A percentile compares a stretch with the other conserved stretches of the same genome.
phyloP scores from a whole-genome alignment of 2,329 filamentous ascomycete genomes.

The Corinectria fuckeliana region DNA sequence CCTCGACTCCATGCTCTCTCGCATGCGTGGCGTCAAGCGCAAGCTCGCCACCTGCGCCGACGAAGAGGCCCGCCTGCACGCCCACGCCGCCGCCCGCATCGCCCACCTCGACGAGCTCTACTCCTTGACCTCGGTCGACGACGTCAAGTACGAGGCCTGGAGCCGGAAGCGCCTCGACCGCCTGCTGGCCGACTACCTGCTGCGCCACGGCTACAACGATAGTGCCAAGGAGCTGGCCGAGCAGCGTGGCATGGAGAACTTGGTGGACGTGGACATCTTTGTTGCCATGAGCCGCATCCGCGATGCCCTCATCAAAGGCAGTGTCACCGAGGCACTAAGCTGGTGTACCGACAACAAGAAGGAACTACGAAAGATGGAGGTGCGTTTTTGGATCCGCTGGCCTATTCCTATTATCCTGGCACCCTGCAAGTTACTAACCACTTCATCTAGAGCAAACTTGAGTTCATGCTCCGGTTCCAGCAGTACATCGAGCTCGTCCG shows the following conservation, averaged over 20 bases:
- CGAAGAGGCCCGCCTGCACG: constrained; percentile 80
- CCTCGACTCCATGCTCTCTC: constrained; percentile 83
- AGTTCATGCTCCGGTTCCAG: constrained; percentile 92
- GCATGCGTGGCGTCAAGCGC: constrained; percentile 85
- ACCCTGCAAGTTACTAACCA: constrained; percentile 2
- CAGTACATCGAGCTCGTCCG: constrained; percentile 93
- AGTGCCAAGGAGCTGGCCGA: constrained; percentile 77
- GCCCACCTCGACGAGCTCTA: constrained; percentile 83
- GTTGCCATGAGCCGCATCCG: constrained; percentile 81
- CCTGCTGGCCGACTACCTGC: constrained; percentile 88
- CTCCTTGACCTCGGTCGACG: constrained; percentile 78
- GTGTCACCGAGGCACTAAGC: constrained; percentile 77
- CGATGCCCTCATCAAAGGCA: constrained; percentile 71
- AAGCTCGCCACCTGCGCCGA: constrained; percentile 80
- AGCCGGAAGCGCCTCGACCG: constrained; percentile 81
- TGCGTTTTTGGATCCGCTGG: constrained; percentile 46
- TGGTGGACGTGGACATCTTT: constrained; percentile 92
- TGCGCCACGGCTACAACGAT: constrained; percentile 81
- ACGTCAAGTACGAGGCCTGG: constrained; percentile 95
- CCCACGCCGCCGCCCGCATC: constrained; percentile 77
- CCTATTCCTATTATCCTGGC: not conserved
- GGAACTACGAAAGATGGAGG: constrained; percentile 85
- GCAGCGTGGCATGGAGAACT: constrained; percentile 76
- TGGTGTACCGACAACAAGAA: constrained; percentile 97
- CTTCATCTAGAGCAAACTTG: constrained; percentile 72